phyloP scores from a whole-genome alignment of 495 filamentous ascomycete species.

The Hypoxylon lenormandii region DNA sequence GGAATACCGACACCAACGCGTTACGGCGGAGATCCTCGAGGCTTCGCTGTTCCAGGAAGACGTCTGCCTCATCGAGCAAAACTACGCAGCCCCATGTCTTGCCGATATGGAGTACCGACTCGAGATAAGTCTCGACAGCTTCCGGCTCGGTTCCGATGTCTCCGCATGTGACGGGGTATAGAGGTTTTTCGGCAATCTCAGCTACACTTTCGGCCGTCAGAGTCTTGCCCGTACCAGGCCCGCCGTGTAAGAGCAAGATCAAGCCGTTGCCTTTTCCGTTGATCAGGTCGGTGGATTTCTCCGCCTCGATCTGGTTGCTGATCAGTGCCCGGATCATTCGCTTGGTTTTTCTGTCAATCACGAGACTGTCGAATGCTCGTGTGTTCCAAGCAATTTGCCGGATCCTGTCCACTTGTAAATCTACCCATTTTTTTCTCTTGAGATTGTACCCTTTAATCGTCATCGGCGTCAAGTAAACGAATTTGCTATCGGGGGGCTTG shows the following conservation, averaged over 20 bases:
- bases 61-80: constrained; percentile 45
- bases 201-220: constrained; percentile 65
- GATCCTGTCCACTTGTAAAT: constrained; percentile 37
- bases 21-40: constrained; percentile 61
- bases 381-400: constrained; percentile 62
- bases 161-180: constrained; percentile 65
- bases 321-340: constrained; percentile 63
- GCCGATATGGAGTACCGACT: constrained; percentile 61
- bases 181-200: constrained; percentile 61
- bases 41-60: constrained; percentile 58
- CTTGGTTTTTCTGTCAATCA: constrained; percentile 63
- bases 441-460: constrained; percentile 18
- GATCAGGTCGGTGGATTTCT: constrained; percentile 57
- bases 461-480: constrained; percentile 3
- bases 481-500: not conserved
- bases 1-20: constrained; percentile 63
- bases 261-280: constrained; percentile 65
- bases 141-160: constrained; percentile 64
- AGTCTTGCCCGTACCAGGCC: constrained; percentile 67
- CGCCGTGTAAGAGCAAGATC: constrained; percentile 64
- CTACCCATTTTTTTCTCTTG: constrained; percentile 27
- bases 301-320: constrained; percentile 45
- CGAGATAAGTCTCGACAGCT: constrained; percentile 61
- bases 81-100: constrained; percentile 58
- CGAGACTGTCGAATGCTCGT: constrained; percentile 65